A percentile compares a stretch with the other conserved stretches of the same genome.
Conservation (phyloP, 2,329 filamentous ascomycete genomes). For the Coniosporium tulheliwenetii region DNA sequence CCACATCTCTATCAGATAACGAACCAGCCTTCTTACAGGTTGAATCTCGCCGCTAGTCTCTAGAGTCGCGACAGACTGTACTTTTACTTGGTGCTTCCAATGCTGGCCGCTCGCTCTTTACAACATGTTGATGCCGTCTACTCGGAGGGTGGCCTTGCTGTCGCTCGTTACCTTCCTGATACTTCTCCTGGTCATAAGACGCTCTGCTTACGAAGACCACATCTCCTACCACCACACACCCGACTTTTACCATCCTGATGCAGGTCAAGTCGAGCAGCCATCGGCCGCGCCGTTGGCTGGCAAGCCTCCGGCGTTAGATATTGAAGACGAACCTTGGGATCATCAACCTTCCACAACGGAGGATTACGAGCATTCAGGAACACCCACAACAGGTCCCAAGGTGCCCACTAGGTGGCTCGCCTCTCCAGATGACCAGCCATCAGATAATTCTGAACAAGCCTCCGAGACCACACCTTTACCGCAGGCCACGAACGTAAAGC, state of each 20-base stretch:
- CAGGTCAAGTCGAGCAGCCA: not conserved
- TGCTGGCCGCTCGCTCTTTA: too few relatives aligned
- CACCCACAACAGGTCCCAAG: not conserved
- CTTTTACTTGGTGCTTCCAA: too few relatives aligned
- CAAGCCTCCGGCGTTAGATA: not conserved
- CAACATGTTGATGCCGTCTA: conserved; percentile 7
- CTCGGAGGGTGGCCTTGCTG: conserved; percentile 21
- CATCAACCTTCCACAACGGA: not conserved
- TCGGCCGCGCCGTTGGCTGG: not conserved
- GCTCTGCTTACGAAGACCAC: conserved; percentile 8
- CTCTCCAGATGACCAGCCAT: not conserved
- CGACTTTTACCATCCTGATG: not conserved
- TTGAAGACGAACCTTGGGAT: conserved; percentile 1
- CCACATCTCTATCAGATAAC: too few relatives aligned
- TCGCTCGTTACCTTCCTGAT: conserved; percentile 17
- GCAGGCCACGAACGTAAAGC: conserved; percentile 3
- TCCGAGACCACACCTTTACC: conserved; percentile 1
- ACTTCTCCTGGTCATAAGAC: conserved; percentile 9
- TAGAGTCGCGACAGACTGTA: too few relatives aligned
- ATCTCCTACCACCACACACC: conserved; percentile 9
- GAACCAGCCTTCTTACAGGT: too few relatives aligned
- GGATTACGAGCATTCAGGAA: conserved; percentile 1
- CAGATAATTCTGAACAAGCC: not conserved
- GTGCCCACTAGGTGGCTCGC: not conserved
- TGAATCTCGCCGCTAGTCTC: too few relatives aligned